These are phyloP conservation scores for Prunus mume DNA, from an alignment of 306 rosid species.

Conservation along the genomic window DNA sequence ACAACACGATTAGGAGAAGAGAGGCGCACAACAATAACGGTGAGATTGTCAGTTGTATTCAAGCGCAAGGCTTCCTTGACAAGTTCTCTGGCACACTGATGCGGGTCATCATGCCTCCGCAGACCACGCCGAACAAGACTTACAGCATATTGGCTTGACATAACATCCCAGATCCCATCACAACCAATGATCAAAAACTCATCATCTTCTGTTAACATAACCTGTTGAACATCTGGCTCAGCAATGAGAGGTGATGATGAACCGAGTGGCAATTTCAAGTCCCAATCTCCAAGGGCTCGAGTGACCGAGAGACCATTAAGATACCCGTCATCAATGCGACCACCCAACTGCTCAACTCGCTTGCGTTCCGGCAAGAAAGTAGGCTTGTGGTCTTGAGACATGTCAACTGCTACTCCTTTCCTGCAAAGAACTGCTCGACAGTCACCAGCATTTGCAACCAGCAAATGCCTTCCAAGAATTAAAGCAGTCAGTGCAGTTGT, in stretches of 20 bases:
- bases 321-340: constrained; percentile 50
- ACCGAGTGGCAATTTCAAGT: constrained; percentile 59
- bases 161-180: constrained; percentile 92
- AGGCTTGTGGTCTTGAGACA: constrained; percentile 83
- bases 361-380: constrained; percentile 51
- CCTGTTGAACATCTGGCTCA: constrained; percentile 72
- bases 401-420: constrained; percentile 69
- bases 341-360: constrained; percentile 75
- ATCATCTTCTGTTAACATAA: constrained; percentile 62
- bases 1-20: constrained; percentile 40
- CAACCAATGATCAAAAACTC: constrained; percentile 87
- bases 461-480: constrained; percentile 71
- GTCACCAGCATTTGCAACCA: constrained; percentile 94
- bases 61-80: constrained; percentile 75
- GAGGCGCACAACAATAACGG: constrained; percentile 72
- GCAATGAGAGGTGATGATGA: constrained; percentile 80
- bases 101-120: constrained; percentile 81
- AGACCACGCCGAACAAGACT: constrained; percentile 82
- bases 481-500: constrained; percentile 92
- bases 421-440: constrained; percentile 93
- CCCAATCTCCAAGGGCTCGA: constrained; percentile 92
- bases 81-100: constrained; percentile 70
- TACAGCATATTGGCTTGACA: constrained; percentile 80
- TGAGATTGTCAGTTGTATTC: constrained; percentile 72
- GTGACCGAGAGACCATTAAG: constrained; percentile 77